Evolutionary conservation across 441 rosid species (phyloP), one percentile per base, ranked within the genome.

Genomic region (Pelargonium citronellum): DNA sequence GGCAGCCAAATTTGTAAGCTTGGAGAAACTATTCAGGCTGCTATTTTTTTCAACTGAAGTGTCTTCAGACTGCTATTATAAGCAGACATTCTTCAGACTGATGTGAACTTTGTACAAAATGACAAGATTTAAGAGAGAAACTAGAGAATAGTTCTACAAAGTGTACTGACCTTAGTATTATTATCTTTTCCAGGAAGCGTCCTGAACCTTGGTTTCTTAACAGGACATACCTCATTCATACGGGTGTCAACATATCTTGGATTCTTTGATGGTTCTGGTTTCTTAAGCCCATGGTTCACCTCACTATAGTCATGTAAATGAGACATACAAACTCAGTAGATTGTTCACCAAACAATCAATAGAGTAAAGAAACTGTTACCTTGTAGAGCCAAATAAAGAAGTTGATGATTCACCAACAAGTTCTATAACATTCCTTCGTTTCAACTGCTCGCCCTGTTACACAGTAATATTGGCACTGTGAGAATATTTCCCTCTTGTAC

Each of bases 361-460:
- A 6, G 4, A 34, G 0, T 12, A 51, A 57, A 3, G 41, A 22
- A 76, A 70, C 19, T 16, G 74, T 71, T 71, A 91, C 97, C 79
- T 83, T 24, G 70, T 66, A 74, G 79, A 71, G 66, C 79, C 86
- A 57, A 74, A 73, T 58, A 81, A 72, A 51, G 85, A 79, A 37
- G 77, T 80, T 17, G 81, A 70, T 67, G 96, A 81, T 72, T 80
- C 91, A 77, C 82, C 80, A 9, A 75, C 77, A 74, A 85, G 82
- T 80, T 91, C 96, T 20, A 65, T 66, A 10, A 64, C 74, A 76
- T 83, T 76, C 12, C 68, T 72, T 76, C 85, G 85, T 81, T 83
- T 87, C 81, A 95, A 47, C 81, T 91, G 99, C 79, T 95, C 99
- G 73, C 89, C 97, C 97, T 95, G 79, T 66, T 57, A 19, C 13